Evolutionary conservation across 1,139 yeast species (phyloP).

Genomic region (Debaryomyces singareniensis): DNA sequence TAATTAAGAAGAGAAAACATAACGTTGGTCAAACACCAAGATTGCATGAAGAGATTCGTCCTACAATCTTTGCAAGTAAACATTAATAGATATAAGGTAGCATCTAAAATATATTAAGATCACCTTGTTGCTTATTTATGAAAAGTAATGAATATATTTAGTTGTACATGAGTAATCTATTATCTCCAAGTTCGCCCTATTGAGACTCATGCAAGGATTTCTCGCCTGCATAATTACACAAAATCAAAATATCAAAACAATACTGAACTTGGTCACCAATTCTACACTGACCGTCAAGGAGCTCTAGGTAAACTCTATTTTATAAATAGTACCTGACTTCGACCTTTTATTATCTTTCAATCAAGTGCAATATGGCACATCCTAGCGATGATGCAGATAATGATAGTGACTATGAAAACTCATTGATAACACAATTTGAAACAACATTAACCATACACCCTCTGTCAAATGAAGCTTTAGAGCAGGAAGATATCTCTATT

Average conservation of each 20-base stretch:
- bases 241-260: slow-evolving; percentile 5
- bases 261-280: not conserved
- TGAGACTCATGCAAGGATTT: slow-evolving; percentile 1
- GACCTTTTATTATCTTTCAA: too few species aligned
- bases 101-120: too few species aligned
- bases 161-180: too few species aligned
- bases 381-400: slow-evolving; percentile 9
- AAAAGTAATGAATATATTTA: too few species aligned
- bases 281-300: too few species aligned
- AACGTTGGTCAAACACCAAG: slow-evolving; percentile 43
- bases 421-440: slow-evolving; percentile 43
- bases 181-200: too few species aligned
- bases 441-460: slow-evolving; percentile 41
- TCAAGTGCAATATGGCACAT: too few species aligned
- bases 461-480: slow-evolving; percentile 32
- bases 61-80: slow-evolving; percentile 8
- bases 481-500: slow-evolving; percentile 34
- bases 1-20: slow-evolving; percentile 67
- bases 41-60: slow-evolving; percentile 20
- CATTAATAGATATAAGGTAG: too few species aligned
- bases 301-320: too few species aligned
- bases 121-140: too few species aligned
- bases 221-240: slow-evolving; percentile 2
- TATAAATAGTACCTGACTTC: too few species aligned
- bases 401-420: slow-evolving; percentile 33